phyloP scores from a whole-genome alignment of 139 green algal genomes.

The Micractinium sp. region DNA sequence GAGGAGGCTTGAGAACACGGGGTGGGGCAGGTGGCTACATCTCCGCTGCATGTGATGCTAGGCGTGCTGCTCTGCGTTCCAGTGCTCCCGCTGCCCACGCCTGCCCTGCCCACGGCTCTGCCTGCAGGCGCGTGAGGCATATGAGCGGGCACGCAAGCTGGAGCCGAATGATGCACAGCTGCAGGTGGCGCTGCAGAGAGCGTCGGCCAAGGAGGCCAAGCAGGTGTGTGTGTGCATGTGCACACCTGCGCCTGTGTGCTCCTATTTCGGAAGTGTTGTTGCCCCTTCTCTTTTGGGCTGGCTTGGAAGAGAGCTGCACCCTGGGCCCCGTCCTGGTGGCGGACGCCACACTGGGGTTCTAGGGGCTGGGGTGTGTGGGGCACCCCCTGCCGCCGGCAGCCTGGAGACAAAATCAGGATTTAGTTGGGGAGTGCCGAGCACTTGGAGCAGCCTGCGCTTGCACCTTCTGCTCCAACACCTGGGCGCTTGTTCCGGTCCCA shows the following conservation, averaged over 20 bases:
- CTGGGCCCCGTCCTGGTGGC: no score
- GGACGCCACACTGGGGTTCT: no score
- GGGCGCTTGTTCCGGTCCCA: not conserved
- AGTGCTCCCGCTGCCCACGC: not conserved
- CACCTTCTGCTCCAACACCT: not conserved
- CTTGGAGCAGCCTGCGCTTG: not conserved
- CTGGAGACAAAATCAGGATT: not conserved
- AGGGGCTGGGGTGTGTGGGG: no score
- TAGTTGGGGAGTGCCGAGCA: not conserved
- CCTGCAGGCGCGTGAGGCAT: slow-evolving; percentile 65
- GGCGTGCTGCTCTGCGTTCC: no score
- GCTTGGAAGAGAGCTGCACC: no score
- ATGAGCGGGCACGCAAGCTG: slow-evolving; percentile 67
- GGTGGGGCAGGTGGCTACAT: no score
- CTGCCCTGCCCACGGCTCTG: not conserved
- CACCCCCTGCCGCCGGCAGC: no score
- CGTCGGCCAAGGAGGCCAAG: slow-evolving; percentile 36
- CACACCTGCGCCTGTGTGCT: no score
- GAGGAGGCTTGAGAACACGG: no score
- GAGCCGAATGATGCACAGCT: slow-evolving; percentile 75
- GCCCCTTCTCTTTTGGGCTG: no score
- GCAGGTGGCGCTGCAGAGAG: slow-evolving; percentile 57
- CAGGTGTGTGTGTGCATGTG: not conserved
- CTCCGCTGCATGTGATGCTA: no score
- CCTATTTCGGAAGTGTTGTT: no score